Percentiles rank a stretch among this genome's conserved stretches.
Evolutionary conservation across 805 yeast genomes (phyloP).

Genomic region (Metschnikowia kunwiensis): DNA sequence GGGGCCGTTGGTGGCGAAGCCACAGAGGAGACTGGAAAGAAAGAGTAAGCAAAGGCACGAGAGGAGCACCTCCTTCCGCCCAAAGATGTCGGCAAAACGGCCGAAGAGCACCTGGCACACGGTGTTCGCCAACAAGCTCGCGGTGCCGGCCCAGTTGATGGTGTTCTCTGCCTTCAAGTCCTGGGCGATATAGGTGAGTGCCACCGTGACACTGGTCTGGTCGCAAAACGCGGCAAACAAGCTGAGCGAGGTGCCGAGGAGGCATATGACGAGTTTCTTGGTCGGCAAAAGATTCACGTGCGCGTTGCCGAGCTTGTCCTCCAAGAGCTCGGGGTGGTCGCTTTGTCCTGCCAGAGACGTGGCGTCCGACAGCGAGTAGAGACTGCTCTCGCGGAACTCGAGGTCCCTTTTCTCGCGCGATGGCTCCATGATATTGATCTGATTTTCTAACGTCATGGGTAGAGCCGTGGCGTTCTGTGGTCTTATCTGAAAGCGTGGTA

Average conservation of each 20-base stretch:
- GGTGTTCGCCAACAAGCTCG: conserved; percentile 63
- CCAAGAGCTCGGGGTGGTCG: conserved; percentile 9
- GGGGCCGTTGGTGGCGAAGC: conserved; percentile 39
- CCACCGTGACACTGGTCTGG: conserved; percentile 48
- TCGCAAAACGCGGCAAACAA: conserved; percentile 45
- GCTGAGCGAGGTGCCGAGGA: conserved; percentile 38
- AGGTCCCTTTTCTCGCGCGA: conserved; percentile 3
- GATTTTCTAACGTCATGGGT: too few relatives aligned
- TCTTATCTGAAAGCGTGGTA: too few relatives aligned
- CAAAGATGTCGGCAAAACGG: conserved; percentile 62
- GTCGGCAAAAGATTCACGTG: conserved; percentile 42
- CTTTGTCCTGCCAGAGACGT: conserved; percentile 7
- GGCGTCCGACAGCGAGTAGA: conserved; percentile 8
- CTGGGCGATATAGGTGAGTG: conserved; percentile 46
- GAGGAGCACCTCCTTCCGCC: conserved; percentile 46
- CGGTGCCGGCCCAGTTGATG: conserved; percentile 71
- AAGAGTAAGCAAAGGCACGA: conserved; percentile 44
- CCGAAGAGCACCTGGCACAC: conserved; percentile 78
- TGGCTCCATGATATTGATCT: background rate
- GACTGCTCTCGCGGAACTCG: conserved; percentile 2
- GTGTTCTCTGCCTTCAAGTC: conserved; percentile 46
- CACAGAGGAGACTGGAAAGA: conserved; percentile 44
- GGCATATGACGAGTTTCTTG: conserved; percentile 35
- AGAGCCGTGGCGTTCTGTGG: too few relatives aligned
- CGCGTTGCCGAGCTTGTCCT: conserved; percentile 36